Conservation (phyloP, 2,329 filamentous ascomycete genomes). For the Cladosporium austrohemisphaericum region DNA sequence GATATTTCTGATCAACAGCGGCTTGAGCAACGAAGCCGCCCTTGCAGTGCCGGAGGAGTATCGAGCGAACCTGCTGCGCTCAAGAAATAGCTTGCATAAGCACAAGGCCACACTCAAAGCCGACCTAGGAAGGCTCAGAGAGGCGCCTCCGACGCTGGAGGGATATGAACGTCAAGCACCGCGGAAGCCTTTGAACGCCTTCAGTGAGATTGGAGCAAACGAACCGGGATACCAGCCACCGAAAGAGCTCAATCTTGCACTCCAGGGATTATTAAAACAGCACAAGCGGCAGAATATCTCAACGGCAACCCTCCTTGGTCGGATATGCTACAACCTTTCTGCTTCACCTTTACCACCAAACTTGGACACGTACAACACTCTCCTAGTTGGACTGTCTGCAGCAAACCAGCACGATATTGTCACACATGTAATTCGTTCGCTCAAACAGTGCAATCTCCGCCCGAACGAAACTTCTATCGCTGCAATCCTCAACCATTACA, state of each 20-base stretch:
- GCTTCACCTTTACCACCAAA: slow-evolving; percentile 57
- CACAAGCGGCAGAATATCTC: slow-evolving; percentile 19
- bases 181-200: neutral
- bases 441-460: slow-evolving; percentile 37
- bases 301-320: slow-evolving; percentile 28
- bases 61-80: slow-evolving; percentile 16
- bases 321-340: slow-evolving; percentile 62
- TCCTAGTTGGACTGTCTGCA: slow-evolving; percentile 62
- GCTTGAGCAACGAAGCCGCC: slow-evolving; percentile 18
- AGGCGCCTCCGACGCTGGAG: slow-evolving; percentile 2
- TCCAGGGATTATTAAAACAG: slow-evolving; percentile 24
- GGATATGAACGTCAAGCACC: slow-evolving; percentile 7
- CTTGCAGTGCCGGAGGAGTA: slow-evolving; percentile 25
- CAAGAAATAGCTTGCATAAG: neutral
- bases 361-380: slow-evolving; percentile 66
- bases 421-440: slow-evolving; percentile 27
- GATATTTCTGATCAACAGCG: slow-evolving; percentile 22
- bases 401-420: slow-evolving; percentile 27
- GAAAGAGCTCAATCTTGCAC: slow-evolving; percentile 23
- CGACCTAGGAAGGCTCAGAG: slow-evolving; percentile 1
- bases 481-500: slow-evolving; percentile 41
- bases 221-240: slow-evolving; percentile 16
- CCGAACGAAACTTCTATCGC: slow-evolving; percentile 45
- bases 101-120: slow-evolving; percentile 6
- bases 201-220: neutral